phyloP scores from a whole-genome alignment of 2,329 filamentous ascomycete genomes.

The Aureobasidium pullulans region DNA sequence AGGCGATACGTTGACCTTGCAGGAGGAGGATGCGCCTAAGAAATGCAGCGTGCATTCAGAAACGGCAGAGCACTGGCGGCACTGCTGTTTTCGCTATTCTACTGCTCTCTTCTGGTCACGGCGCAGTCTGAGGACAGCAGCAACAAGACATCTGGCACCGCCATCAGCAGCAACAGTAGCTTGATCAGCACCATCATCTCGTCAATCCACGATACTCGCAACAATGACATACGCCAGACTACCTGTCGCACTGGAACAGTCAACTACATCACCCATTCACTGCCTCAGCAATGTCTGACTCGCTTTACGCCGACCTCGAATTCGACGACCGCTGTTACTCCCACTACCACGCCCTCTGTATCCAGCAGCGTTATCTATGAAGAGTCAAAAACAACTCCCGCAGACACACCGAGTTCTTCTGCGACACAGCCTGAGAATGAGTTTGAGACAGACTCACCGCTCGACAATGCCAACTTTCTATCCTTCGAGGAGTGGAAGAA shows the following conservation, averaged over 20 bases:
- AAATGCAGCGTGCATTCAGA: slow-evolving; percentile 1
- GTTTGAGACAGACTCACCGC: slow-evolving; percentile 55
- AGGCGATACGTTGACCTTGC: slow-evolving; percentile 2
- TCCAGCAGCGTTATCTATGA: not conserved
- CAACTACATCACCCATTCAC: slow-evolving; percentile 73
- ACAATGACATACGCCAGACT: slow-evolving; percentile 12
- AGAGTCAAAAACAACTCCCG: not conserved
- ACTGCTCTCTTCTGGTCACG: not conserved
- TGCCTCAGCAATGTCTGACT: slow-evolving; percentile 68
- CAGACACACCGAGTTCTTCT: slow-evolving; percentile 10
- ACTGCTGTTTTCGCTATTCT: not conserved
- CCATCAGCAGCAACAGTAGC: not conserved
- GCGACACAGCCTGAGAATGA: slow-evolving; percentile 33
- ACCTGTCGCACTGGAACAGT: slow-evolving; percentile 54
- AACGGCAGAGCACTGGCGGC: slow-evolving; percentile 8
- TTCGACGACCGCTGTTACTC: slow-evolving; percentile 8
- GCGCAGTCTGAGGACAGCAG: slow-evolving; percentile 1
- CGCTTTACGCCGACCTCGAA: slow-evolving; percentile 31
- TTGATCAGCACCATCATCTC: not conserved
- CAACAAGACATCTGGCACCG: slow-evolving; percentile 3
- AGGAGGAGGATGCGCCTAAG: slow-evolving; percentile 8
- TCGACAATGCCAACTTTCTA: slow-evolving; percentile 76
- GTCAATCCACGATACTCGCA: not conserved
- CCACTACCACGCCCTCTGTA: not conserved
- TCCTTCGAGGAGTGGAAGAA: slow-evolving; percentile 99